phyloP scores from a whole-genome alignment of 257 asterid genomes.

The Penstemon barbatus region DNA sequence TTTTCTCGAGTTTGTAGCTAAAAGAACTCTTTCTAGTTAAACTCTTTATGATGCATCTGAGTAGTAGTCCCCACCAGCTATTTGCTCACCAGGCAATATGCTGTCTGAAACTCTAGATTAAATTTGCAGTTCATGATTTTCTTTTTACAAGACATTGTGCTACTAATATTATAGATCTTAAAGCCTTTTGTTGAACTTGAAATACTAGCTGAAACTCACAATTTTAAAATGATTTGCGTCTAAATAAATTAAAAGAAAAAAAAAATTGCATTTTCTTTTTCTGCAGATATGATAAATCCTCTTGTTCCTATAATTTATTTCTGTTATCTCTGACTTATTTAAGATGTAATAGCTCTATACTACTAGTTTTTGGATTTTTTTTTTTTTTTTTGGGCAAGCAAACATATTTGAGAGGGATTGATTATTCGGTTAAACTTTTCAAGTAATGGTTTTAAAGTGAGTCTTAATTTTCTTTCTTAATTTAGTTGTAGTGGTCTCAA shows the following conservation, averaged over 20 bases:
- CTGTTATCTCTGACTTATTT: neutral
- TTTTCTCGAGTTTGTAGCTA: slow-evolving; percentile 34
- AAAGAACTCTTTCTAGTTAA: slow-evolving; percentile 31
- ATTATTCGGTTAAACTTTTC: slow-evolving; percentile 3
- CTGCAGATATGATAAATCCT: slow-evolving; percentile 20
- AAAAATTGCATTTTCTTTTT: slow-evolving; percentile 20
- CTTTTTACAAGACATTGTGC: slow-evolving; percentile 40
- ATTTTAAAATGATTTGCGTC: slow-evolving; percentile 26
- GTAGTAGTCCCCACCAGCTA: slow-evolving; percentile 33
- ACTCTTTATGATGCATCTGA: slow-evolving; percentile 34
- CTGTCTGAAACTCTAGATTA: slow-evolving; percentile 43
- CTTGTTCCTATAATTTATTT: neutral
- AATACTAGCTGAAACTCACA: slow-evolving; percentile 36
- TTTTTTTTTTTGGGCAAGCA: slow-evolving; percentile 4
- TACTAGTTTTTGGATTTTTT: neutral
- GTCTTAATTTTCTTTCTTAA: slow-evolving; percentile 20
- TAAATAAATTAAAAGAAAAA: slow-evolving; percentile 25
- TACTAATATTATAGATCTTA: slow-evolving; percentile 34
- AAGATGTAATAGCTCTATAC: no score
- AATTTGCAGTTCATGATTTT: slow-evolving; percentile 37
- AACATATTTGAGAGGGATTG: slow-evolving; percentile 6
- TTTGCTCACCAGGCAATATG: slow-evolving; percentile 39
- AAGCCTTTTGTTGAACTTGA: slow-evolving; percentile 33
- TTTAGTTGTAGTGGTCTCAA: slow-evolving; percentile 17
- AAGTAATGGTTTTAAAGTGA: neutral